Evolutionary conservation across 345 rosid species (phyloP), one percentile per base, ranked within the genome.

Genomic region (Triadica sebifera): DNA sequence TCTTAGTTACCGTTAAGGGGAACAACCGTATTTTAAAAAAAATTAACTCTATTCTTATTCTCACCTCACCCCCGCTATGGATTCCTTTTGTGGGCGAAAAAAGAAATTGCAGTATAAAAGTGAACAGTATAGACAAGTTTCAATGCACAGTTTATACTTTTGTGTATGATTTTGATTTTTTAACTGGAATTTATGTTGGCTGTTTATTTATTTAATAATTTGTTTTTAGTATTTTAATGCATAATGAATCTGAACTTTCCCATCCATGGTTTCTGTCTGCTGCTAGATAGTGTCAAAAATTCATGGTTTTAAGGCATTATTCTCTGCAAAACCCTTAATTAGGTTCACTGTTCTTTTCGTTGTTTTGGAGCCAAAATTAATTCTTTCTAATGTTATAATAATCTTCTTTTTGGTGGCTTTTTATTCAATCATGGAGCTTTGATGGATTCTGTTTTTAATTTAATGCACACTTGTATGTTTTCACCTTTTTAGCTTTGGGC

Each of bases 171-270:
- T 49, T 24, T 47, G n/a, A 25, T 64, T 4, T 37, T 39, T 65
- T 19, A 7, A 20, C 53, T 66, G 53, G 52, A 66, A 46, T 66
- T 11, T 34, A 47, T 67, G 58, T 63, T 63, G 62, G 69, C 34
- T 43, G 34, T 22, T 65, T 65, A 45, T 39, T 43, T 65, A 20
- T 65, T 65, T 65, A 39, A n/a, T 58, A 22, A 63, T 38, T 37
- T 39, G 19, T 24, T 67, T 53, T 6, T 71, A 49, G 68, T 53
- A 51, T 63, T 81, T 81, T 82, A 66, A 57, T 61, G 71, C 69
- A 37, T 8, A 56, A 25, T 79, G 83, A 86, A 84, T 84, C 86
- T 86, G 70, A 73, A 70, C 73, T 49, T 41, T 45, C 43, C 41
- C 57, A 61, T 49, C 25, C 46, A 34, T 67, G 24, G 71, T 25